These are phyloP conservation scores for Penicillium antarcticum DNA, from an alignment of 495 filamentous ascomycete species.

Conservation along the genomic window DNA sequence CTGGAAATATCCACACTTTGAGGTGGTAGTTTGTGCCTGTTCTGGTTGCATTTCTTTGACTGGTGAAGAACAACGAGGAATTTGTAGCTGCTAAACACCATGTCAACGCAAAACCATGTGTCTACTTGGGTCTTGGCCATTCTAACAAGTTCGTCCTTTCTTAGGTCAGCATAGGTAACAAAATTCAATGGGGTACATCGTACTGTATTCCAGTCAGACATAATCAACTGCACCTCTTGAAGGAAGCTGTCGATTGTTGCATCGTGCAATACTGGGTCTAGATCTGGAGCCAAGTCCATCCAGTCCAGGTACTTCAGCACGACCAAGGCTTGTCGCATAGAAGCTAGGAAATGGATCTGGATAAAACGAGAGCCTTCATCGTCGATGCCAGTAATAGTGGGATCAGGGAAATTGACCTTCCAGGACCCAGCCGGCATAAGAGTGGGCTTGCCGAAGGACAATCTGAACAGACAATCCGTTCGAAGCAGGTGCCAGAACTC, in stretches of 20 bases:
- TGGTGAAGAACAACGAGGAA: conserved; percentile 19
- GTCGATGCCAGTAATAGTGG: conserved; percentile 13
- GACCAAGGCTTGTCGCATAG: conserved; percentile 17
- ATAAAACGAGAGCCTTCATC: conserved; percentile 13
- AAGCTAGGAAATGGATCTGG: conserved; percentile 24
- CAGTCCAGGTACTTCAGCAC: conserved; percentile 16
- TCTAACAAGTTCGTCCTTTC: conserved; percentile 12
- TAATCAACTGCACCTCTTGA: conserved; percentile 13
- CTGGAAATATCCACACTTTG: background rate
- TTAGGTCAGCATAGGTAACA: background rate
- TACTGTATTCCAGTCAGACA: conserved; percentile 16
- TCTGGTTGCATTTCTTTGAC: conserved; percentile 10
- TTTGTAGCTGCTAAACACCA: conserved; percentile 18
- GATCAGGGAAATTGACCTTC: conserved; percentile 22
- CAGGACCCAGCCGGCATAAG: conserved; percentile 15
- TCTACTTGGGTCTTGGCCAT: conserved; percentile 15
- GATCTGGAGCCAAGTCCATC: background rate
- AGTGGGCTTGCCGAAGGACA: conserved; percentile 16
- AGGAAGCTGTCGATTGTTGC: conserved; percentile 6
- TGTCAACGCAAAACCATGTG: conserved; percentile 18
- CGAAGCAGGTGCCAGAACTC: conserved; percentile 24
- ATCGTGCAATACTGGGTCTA: conserved; percentile 1
- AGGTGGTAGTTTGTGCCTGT: background rate
- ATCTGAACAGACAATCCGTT: conserved; percentile 16
- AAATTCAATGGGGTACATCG: background rate